Percentiles rank a stretch among this genome's conserved stretches.
Conservation (phyloP, 2,329 filamentous ascomycete genomes). For the Pseudopyricularia cyperi region DNA sequence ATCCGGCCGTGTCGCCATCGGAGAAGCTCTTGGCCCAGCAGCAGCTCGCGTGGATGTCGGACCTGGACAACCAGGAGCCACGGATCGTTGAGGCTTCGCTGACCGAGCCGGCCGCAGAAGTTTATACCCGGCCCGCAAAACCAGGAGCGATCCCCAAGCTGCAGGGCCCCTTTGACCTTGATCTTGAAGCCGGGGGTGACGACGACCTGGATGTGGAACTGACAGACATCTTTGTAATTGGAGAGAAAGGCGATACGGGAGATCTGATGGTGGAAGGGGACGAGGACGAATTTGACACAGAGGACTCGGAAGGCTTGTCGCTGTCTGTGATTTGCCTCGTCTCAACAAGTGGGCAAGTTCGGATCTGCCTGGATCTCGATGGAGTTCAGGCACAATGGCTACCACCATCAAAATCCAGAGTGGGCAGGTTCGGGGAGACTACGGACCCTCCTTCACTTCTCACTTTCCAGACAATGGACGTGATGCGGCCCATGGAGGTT, state of each 20-base stretch:
- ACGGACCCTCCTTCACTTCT: constrained; percentile 34
- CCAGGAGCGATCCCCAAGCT: constrained; percentile 46
- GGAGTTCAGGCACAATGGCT: constrained; percentile 56
- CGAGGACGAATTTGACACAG: constrained; percentile 39
- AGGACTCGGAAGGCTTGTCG: constrained; percentile 47
- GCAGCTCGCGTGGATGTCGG: constrained; percentile 55
- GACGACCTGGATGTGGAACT: constrained; percentile 44
- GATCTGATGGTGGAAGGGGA: constrained; percentile 53
- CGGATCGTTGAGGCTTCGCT: constrained; percentile 34
- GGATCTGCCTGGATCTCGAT: constrained; percentile 48
- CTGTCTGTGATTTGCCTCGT: constrained; percentile 46
- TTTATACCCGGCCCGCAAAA: constrained; percentile 42
- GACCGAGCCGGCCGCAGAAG: constrained; percentile 36
- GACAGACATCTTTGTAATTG: constrained; percentile 50
- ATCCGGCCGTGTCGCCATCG: constrained; percentile 36
- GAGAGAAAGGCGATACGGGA: constrained; percentile 45
- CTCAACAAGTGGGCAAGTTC: constrained; percentile 46
- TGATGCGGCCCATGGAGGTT: constrained; percentile 39
- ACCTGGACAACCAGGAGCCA: constrained; percentile 50
- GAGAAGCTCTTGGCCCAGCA: constrained; percentile 48
- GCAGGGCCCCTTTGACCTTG: constrained; percentile 49
- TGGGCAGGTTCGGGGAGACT: constrained; percentile 23
- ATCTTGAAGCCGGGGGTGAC: constrained; percentile 35
- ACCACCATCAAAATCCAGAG: constrained; percentile 37
- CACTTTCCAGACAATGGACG: constrained; percentile 51